Evolutionary conservation across 2,329 filamentous ascomycete species (phyloP).

Genomic region (Fusarium denticulatum): DNA sequence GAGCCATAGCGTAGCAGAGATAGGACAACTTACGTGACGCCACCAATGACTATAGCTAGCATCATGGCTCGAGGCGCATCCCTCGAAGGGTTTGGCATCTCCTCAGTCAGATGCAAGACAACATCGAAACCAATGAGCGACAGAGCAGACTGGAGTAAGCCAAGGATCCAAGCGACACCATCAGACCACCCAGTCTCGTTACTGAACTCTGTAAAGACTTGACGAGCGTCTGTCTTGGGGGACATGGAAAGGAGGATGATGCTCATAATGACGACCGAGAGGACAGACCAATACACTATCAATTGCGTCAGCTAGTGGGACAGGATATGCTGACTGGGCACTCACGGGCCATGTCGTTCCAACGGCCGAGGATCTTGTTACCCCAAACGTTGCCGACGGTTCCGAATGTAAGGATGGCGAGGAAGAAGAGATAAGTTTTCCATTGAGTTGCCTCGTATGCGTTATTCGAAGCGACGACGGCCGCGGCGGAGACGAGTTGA

Average conservation of each 20-base stretch:
- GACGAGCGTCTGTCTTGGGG: conserved; percentile 52
- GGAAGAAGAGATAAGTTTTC: conserved; percentile 56
- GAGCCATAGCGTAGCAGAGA: accelerated
- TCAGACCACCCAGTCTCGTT: conserved; percentile 59
- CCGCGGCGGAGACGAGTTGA: conserved; percentile 55
- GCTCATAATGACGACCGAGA: conserved; percentile 55
- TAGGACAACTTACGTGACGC: conserved; percentile 49
- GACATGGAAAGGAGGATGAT: conserved; percentile 53
- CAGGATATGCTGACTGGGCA: no score
- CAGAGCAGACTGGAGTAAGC: conserved; percentile 53
- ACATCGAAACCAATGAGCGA: conserved; percentile 56
- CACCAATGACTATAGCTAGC: conserved; percentile 54
- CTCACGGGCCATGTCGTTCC: conserved; percentile 54
- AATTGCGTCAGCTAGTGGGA: accelerated
- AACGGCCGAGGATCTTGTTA: conserved; percentile 52
- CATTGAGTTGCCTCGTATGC: conserved; percentile 50
- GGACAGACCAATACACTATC: conserved; percentile 54
- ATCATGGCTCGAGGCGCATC: conserved; percentile 56
- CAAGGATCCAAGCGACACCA: conserved; percentile 59
- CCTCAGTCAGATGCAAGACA: conserved; percentile 57
- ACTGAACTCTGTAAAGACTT: conserved; percentile 55
- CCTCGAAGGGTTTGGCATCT: conserved; percentile 54
- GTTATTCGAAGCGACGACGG: conserved; percentile 52
- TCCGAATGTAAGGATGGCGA: conserved; percentile 37
- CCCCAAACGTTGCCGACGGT: conserved; percentile 48